Percentiles rank a stretch among this genome's conserved stretches.
phyloP scores from a whole-genome alignment of 1,139 yeast genomes.

The Pichia sp. region DNA sequence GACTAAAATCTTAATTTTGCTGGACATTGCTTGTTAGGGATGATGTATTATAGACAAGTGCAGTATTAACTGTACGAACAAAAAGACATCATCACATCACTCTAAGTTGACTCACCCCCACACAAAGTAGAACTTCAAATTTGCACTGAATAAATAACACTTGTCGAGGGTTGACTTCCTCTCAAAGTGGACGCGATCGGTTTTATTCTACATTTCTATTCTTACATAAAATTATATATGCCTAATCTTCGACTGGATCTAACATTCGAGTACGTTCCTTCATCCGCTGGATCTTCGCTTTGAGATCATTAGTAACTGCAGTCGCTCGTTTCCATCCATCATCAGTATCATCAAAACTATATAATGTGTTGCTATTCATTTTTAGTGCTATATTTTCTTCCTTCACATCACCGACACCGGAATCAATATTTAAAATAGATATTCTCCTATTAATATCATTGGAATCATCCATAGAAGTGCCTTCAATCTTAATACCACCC shows the following conservation, averaged over 20 bases:
- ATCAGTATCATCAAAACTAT: slow-evolving; percentile 43
- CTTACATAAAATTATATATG: not conserved
- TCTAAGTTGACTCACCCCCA: not conserved
- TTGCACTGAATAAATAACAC: not conserved
- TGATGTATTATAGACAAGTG: too few species aligned
- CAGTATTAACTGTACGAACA: too few species aligned
- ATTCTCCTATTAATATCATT: slow-evolving; percentile 26
- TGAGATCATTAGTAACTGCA: slow-evolving; percentile 72
- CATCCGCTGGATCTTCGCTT: slow-evolving; percentile 87
- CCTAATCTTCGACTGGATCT: slow-evolving; percentile 11
- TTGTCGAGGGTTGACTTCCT: not conserved
- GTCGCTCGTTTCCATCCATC: slow-evolving; percentile 89
- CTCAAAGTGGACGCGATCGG: too few species aligned
- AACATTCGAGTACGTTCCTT: slow-evolving; percentile 51
- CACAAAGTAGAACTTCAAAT: not conserved
- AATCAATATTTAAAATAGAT: slow-evolving; percentile 25
- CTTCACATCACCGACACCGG: slow-evolving; percentile 5
- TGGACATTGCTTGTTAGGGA: slow-evolving; percentile 8
- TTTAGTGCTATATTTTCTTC: slow-evolving; percentile 6
- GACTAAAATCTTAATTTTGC: slow-evolving; percentile 62
- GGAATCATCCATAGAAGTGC: slow-evolving; percentile 11
- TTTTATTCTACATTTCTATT: too few species aligned
- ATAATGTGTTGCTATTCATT: slow-evolving; percentile 12
- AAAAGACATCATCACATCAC: too few species aligned
- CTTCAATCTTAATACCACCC: slow-evolving; percentile 18